These are phyloP conservation scores for Dianthus caryophyllus DNA, from an alignment of 148 eudicot species.

Conservation along the genomic window DNA sequence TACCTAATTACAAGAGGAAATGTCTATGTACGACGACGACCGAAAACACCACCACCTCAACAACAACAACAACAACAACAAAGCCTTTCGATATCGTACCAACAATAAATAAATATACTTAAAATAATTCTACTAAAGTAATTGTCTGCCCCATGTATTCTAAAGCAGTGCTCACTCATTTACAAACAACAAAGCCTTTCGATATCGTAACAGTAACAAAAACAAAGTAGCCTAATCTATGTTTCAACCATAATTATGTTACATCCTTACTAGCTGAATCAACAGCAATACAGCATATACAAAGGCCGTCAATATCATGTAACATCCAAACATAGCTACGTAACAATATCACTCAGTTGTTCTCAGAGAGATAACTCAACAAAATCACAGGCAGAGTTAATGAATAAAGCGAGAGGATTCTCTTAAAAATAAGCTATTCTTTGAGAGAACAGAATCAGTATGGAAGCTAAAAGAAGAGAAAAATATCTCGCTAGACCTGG, in stretches of 20 bases:
- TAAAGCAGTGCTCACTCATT: not conserved
- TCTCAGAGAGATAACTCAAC: not conserved
- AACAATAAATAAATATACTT: not conserved
- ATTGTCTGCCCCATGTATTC: not conserved
- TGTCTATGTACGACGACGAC: too few species aligned
- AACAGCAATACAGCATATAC: not conserved
- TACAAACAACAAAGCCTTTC: not conserved
- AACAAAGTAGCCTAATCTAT: not conserved
- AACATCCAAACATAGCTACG: not conserved
- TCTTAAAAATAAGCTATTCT: not conserved
- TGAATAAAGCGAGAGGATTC: not conserved
- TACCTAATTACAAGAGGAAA: too few species aligned
- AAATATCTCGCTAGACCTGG: slow-evolving; percentile 56
- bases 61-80: too few species aligned
- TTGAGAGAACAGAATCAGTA: not conserved
- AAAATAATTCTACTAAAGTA: too few species aligned
- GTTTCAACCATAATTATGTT: not conserved
- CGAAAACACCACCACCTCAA: too few species aligned
- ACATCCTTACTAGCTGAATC: not conserved
- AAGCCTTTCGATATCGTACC: too few species aligned
- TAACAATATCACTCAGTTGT: slow-evolving; percentile 1
- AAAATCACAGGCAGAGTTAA: not conserved
- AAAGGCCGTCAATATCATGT: not conserved
- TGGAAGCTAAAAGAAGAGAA: not conserved
- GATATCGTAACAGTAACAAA: not conserved